These are phyloP conservation scores for Crithidia fasciculata DNA, from an alignment of 208 protist species.

Conservation along the genomic window DNA sequence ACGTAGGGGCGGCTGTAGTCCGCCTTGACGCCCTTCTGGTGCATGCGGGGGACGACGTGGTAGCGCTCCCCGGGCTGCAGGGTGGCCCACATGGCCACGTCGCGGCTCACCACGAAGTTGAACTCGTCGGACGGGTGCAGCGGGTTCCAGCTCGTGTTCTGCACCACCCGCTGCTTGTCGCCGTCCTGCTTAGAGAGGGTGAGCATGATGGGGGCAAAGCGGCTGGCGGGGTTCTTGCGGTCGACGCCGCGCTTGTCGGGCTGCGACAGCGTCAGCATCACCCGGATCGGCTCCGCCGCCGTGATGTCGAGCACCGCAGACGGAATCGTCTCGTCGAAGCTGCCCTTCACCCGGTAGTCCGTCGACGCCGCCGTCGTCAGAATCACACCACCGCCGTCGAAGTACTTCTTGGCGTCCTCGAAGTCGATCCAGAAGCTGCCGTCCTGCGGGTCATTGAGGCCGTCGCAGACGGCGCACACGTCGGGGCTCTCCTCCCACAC, in stretches of 20 bases:
- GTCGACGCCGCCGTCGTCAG: constrained; percentile 18
- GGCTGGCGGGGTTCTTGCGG: constrained; percentile 23
- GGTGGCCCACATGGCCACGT: constrained; percentile 60
- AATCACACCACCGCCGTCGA: constrained; percentile 70
- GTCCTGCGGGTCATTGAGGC: constrained; percentile 23
- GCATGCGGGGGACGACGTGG: constrained; percentile 69
- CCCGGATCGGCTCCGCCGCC: constrained; percentile 35
- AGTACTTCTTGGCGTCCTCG: constrained; percentile 57
- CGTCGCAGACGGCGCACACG: constrained; percentile 18
- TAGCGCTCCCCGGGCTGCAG: constrained; percentile 63
- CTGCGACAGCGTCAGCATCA: constrained; percentile 65
- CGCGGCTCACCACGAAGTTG: constrained; percentile 62
- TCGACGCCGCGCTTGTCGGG: constrained; percentile 68
- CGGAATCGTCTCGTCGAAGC: constrained; percentile 48
- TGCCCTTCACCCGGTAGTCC: constrained; percentile 67
- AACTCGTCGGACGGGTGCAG: constrained; percentile 41
- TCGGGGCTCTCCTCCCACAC: constrained; percentile 30
- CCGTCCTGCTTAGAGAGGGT: constrained; percentile 38
- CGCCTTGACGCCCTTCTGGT: constrained; percentile 50
- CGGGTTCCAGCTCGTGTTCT: constrained; percentile 44
- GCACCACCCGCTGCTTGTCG: constrained; percentile 29
- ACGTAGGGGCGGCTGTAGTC: constrained; percentile 52
- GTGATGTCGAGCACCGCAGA: constrained; percentile 60
- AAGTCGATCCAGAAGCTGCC: constrained; percentile 56
- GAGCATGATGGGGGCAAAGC: constrained; percentile 63